These are phyloP conservation scores for Penstemon davidsonii DNA, from an alignment of 257 asterid genomes.

Conservation along the genomic window DNA sequence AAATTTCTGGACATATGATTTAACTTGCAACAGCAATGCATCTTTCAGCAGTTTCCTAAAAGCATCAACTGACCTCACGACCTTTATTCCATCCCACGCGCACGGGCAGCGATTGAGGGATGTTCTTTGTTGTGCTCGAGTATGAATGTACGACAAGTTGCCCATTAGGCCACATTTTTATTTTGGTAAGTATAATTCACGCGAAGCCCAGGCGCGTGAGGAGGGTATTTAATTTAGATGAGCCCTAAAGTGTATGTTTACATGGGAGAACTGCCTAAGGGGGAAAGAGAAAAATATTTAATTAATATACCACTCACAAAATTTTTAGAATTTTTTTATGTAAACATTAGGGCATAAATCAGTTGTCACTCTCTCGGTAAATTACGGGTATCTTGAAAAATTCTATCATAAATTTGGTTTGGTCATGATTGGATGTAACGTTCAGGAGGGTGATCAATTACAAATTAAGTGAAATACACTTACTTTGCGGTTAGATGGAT, in stretches of 20 bases:
- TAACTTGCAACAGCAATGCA: slow-evolving; percentile 35
- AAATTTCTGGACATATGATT: slow-evolving; percentile 23
- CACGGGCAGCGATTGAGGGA: slow-evolving; percentile 14
- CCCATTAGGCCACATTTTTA: not conserved
- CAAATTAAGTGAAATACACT: too few relatives aligned
- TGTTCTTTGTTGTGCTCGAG: not conserved
- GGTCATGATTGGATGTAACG: too few relatives aligned
- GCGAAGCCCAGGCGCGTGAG: slow-evolving; percentile 28
- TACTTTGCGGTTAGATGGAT: too few relatives aligned
- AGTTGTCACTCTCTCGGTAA: too few relatives aligned
- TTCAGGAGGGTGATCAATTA: too few relatives aligned
- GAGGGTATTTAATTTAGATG: slow-evolving; percentile 12
- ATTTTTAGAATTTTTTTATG: too few relatives aligned
- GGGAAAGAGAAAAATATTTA: slow-evolving; percentile 23
- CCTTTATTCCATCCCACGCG: slow-evolving; percentile 34
- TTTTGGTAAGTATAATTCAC: not conserved
- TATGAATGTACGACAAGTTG: too few relatives aligned
- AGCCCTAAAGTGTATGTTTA: slow-evolving; percentile 32
- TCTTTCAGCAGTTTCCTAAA: slow-evolving; percentile 37
- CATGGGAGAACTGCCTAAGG: slow-evolving; percentile 33
- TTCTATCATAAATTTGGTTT: too few relatives aligned
- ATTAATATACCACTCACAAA: too few relatives aligned
- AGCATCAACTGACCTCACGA: slow-evolving; percentile 40
- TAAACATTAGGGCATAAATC: too few relatives aligned
- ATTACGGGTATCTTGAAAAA: too few relatives aligned